Conservation (phyloP, 2,329 filamentous ascomycete genomes). For the Cadophora luteo-olivacea region DNA sequence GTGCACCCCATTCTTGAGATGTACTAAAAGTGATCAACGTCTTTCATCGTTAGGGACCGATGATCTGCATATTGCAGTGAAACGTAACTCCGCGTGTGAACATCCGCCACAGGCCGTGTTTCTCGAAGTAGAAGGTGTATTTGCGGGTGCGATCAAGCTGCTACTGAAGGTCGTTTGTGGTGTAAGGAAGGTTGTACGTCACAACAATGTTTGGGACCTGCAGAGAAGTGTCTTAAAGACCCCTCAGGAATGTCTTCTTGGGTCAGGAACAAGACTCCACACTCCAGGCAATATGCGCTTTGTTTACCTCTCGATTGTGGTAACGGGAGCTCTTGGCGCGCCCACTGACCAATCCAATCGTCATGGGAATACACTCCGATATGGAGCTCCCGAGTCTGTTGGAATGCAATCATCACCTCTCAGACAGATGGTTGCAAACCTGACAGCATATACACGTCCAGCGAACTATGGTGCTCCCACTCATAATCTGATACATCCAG, state of each 20-base stretch:
- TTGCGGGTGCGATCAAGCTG: background rate
- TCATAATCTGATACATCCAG: background rate
- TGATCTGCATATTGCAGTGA: background rate
- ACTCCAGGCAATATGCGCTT: background rate
- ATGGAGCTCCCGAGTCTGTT: background rate
- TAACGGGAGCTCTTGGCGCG: background rate
- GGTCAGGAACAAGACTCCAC: background rate
- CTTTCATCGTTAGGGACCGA: background rate
- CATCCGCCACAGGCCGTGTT: background rate
- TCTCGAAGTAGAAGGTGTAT: background rate
- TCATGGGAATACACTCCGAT: background rate
- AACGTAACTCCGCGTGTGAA: background rate
- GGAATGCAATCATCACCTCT: background rate
- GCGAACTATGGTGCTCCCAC: background rate
- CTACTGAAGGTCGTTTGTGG: background rate
- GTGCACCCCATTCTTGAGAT: background rate
- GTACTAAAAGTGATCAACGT: background rate
- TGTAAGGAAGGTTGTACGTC: background rate
- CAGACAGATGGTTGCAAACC: constrained; percentile 2
- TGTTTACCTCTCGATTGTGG: background rate
- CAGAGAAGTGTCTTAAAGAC: background rate
- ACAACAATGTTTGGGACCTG: background rate
- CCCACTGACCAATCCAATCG: background rate
- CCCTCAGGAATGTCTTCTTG: background rate
- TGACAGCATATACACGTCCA: constrained; percentile 11